These are phyloP conservation scores for Boletus vermiculosoides DNA, from an alignment of 768 basidiomycete species.

Conservation along the genomic window DNA sequence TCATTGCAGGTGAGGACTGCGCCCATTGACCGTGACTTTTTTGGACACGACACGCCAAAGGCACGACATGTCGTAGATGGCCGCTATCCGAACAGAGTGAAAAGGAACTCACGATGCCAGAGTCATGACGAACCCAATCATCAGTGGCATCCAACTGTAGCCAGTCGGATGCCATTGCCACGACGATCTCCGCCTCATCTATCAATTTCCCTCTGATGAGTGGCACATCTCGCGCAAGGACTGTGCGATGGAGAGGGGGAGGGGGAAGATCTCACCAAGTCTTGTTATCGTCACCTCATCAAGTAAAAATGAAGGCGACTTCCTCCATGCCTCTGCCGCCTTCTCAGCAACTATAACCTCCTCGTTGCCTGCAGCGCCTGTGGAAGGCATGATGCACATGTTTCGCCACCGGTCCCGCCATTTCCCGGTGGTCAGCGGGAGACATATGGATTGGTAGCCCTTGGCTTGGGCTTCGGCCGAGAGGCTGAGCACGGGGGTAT, in stretches of 20 bases:
- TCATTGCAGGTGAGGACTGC: conserved; percentile 10
- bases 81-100: conserved; percentile 3
- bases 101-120: conserved; percentile 74
- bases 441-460: conserved; percentile 72
- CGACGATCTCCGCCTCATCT: conserved; percentile 76
- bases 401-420: conserved; percentile 89
- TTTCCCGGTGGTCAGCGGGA: conserved; percentile 84
- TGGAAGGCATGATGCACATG: conserved; percentile 74
- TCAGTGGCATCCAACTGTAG: conserved; percentile 90
- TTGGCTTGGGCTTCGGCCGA: conserved; percentile 52
- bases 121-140: conserved; percentile 93
- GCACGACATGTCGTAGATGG: conserved; percentile 11
- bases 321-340: conserved; percentile 85
- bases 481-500: conserved; percentile 52
- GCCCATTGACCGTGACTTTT: conserved; percentile 18
- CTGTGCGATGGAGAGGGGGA: conserved; percentile 6
- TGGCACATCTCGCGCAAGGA: conserved; percentile 13
- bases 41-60: conserved; percentile 14
- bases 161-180: conserved; percentile 89
- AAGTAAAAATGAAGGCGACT: conserved; percentile 69
- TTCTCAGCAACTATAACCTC: conserved; percentile 49
- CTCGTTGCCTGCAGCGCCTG: conserved; percentile 35
- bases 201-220: conserved; percentile 14
- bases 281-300: conserved; percentile 90
- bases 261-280: conserved; percentile 48